Base-by-base conservation (phyloP, 2,329 filamentous ascomycete genomes). In the Elsinoe batatas region DNA sequence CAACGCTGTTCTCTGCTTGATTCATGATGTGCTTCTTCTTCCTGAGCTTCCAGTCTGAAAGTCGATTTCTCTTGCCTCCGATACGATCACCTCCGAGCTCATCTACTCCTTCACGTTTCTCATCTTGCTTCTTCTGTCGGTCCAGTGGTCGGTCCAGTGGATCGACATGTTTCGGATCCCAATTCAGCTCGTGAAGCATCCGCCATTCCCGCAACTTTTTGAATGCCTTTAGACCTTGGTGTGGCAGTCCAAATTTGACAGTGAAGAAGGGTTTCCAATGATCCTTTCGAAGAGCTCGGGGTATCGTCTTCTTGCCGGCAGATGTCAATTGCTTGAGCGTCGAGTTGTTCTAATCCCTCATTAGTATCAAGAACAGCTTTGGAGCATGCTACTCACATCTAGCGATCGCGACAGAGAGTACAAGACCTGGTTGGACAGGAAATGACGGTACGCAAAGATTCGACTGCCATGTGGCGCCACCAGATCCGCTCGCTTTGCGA, bases 231-330 rank as follows among this genome's bases (percentile, higher is more conserved):
- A 81, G 74, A 54, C 81, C 81, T 59, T 75, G 66, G 11, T 64
- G 65, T 40, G 72, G 60, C 40, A 73, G 68, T 26, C 78, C 74
- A 61, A 84, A 81, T 59, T 76, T 75, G 49, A 83, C 71, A 22
- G 76, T 77, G 64, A 75, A 81, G 65, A 82, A 77, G 0, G 81
- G 81, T 12, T 70, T 71, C 82, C 82, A 85, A 65, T 82, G 72
- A 65, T 85, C 82, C 64, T 79, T 80, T 58, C 82, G 80, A 50
- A 84, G 69, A 6, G 66, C 67, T 38, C 77, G 68, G 26, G 81
- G 81, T 18, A 79, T 73, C 50, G 80, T 79, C 66, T 84, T 82
- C 64, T 84, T 84, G 69, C 81, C 81, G 46, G 81, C 76, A 68
- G 79, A 83, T 59, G 81, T 69, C 30, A 84, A 71, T 70, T 84